phyloP scores from a whole-genome alignment of 345 rosid genomes.

The Eucalyptus curtisii region DNA sequence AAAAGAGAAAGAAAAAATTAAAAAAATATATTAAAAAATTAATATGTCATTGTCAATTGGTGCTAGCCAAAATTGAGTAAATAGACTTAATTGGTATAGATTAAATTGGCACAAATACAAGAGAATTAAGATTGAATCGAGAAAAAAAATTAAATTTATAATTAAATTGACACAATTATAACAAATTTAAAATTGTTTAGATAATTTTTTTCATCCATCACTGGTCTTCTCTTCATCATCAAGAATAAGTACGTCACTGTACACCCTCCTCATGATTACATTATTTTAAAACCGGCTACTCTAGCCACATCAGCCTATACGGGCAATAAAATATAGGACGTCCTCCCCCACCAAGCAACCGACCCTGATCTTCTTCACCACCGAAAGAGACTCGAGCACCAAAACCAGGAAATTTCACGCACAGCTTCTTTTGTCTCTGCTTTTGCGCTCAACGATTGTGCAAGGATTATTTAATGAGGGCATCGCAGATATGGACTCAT shows the following conservation, averaged over 20 bases:
- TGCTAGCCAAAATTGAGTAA: accelerated
- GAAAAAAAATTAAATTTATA: too few species aligned
- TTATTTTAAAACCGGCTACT: background rate
- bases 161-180: too few species aligned
- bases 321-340: background rate
- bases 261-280: background rate
- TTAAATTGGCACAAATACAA: too few species aligned
- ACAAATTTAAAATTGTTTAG: too few species aligned
- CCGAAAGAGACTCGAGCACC: background rate
- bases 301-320: background rate
- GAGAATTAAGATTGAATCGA: too few species aligned
- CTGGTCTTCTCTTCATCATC: background rate
- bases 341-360: background rate
- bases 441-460: background rate
- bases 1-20: too few species aligned
- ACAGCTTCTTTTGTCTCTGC: background rate
- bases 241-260: background rate
- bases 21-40: too few species aligned
- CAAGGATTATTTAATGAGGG: background rate
- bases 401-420: background rate
- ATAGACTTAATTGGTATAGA: accelerated
- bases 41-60: accelerated
- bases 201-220: background rate
- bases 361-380: background rate
- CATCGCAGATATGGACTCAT: background rate